phyloP scores from a whole-genome alignment of 2,329 filamentous ascomycete species.

The Knufia petricola region DNA sequence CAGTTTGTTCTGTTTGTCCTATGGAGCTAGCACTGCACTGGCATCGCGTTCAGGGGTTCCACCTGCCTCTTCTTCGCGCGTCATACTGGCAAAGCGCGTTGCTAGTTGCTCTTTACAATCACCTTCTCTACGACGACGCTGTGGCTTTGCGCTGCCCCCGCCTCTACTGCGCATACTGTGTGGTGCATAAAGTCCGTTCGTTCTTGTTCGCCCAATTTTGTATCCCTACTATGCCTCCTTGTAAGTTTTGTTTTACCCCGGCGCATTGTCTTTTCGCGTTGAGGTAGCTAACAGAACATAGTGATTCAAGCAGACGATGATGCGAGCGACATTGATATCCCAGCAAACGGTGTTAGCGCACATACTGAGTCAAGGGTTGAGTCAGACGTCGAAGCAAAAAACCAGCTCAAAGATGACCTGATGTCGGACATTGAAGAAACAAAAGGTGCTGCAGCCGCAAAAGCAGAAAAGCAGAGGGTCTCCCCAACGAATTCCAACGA shows the following conservation, averaged over 20 bases:
- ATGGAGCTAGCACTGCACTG: too few species aligned
- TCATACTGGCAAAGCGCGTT: not conserved
- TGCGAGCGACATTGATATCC: conserved; percentile 4
- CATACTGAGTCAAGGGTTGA: conserved; percentile 6
- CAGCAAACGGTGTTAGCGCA: not conserved
- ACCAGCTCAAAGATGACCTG: conserved; percentile 16
- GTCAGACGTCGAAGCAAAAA: conserved; percentile 11
- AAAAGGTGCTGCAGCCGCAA: conserved; percentile 22
- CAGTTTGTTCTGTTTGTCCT: not conserved
- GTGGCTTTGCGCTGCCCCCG: not conserved
- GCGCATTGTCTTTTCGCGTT: not conserved
- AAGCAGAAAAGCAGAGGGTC: conserved; percentile 25
- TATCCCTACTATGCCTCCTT: not conserved
- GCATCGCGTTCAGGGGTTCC: too few species aligned
- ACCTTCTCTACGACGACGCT: not conserved
- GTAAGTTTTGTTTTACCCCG: not conserved
- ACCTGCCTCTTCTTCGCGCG: not conserved
- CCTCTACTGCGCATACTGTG: not conserved
- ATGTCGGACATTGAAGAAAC: conserved; percentile 24
- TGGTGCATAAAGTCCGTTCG: not conserved
- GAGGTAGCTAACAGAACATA: not conserved
- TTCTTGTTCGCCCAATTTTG: not conserved
- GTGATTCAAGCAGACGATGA: not conserved
- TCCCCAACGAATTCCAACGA: not conserved
- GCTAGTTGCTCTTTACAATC: not conserved